Evolutionary conservation across 2,329 filamentous ascomycete species (phyloP), one percentile per base, ranked within the genome.

Genomic region (Exophiala sideris): DNA sequence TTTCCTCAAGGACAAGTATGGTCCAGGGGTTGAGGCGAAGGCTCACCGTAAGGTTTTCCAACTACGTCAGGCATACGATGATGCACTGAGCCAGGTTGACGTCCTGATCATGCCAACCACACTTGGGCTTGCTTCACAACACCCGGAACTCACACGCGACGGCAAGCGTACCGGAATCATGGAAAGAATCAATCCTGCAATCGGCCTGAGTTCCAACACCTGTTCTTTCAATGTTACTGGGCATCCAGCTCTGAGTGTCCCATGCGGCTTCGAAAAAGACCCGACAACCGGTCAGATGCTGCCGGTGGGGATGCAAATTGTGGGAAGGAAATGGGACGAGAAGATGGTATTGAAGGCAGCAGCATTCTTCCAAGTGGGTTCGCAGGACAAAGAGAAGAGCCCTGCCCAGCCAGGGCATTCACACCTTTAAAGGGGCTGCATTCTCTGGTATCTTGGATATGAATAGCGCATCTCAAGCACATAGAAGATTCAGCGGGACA

Each of bases 201-300:
- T 82, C 33, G 81, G 81, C 0, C 62, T 81, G 54, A 81, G 77
- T 0, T 73, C 71, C 12, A 84, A 84, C 58, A 84, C 81, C 3
- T 76, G 77, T 8, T 71, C 76, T 2, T 83, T 83, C 65, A 80
- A 83, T 60, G 71, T 78, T 2, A 82, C 79, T 0, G 80, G 80
- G 0, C 80, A 83, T 58, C 80, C 81, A 0, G 81, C 79, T 0
- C 63, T 83, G 58, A 73, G 76, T 0, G 67, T 83, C 42, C 80
- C 79, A 0, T 69, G 79, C 33, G 79, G 80, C 0, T 72, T 76
- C 56, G 66, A 73, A 2, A 69, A 70, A 2, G 70, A 75, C 1
- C 56, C 62, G 11, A 71, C 77, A 46, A 71, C 73, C 11, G 46
- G 61, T 8, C 55, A 38, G 35, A 12, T 38, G 38, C 38, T 14